phyloP scores from a whole-genome alignment of 2,329 filamentous ascomycete species.

The Celoporthe dispersa region DNA sequence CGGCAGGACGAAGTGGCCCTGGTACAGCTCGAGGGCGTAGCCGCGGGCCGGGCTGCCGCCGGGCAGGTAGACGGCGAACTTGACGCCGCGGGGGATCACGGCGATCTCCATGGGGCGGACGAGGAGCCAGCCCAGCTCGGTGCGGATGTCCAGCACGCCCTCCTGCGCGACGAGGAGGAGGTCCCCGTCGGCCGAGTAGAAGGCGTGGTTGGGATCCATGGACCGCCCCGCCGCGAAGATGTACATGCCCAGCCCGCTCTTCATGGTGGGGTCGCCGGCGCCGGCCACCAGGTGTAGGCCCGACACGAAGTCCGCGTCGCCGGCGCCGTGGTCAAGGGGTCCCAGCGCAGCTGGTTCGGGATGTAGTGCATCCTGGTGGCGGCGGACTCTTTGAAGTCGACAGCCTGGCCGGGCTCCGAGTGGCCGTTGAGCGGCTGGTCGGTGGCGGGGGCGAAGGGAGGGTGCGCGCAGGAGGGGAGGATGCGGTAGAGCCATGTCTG shows the following conservation, averaged over 20 bases:
- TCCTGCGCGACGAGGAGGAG: conserved; percentile 77
- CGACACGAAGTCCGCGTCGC: conserved; percentile 55
- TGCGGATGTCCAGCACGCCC: conserved; percentile 75
- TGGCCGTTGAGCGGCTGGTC: conserved; percentile 31
- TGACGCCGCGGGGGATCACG: conserved; percentile 74
- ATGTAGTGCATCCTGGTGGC: conserved; percentile 67
- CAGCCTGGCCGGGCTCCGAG: conserved; percentile 33
- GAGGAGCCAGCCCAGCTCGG: conserved; percentile 74
- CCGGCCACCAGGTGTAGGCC: conserved; percentile 75
- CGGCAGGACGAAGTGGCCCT: conserved; percentile 72
- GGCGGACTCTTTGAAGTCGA: conserved; percentile 31
- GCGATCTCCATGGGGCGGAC: conserved; percentile 80
- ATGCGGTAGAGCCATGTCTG: conserved; percentile 76
- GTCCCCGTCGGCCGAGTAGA: conserved; percentile 84
- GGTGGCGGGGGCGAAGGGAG: conserved; percentile 56
- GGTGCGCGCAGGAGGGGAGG: conserved; percentile 66
- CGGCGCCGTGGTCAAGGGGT: conserved; percentile 68
- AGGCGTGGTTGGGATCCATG: conserved; percentile 77
- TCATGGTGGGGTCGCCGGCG: conserved; percentile 78
- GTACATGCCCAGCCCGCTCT: conserved; percentile 78
- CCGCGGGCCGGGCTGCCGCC: conserved; percentile 64
- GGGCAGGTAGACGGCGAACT: conserved; percentile 72
- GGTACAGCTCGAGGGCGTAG: conserved; percentile 76
- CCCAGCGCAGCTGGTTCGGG: conserved; percentile 82
- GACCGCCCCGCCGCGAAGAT: conserved; percentile 79